These are phyloP conservation scores for Termitomyces sp. DNA, from an alignment of 1,284 basidiomycete species.

Conservation along the genomic window DNA sequence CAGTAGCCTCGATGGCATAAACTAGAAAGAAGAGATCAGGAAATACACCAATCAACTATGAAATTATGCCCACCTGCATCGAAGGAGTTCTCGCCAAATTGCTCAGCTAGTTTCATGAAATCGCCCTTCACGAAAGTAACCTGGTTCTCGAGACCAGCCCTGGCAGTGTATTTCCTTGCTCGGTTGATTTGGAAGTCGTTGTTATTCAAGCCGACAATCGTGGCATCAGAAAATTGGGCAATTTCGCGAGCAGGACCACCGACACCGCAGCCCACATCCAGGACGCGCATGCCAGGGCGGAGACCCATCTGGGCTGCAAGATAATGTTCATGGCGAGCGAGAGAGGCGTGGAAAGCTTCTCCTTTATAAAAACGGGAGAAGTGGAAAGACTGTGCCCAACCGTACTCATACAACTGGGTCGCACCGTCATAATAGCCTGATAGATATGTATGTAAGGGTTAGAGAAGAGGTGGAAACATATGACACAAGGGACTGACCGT, in stretches of 20 bases:
- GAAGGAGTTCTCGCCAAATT: constrained; percentile 92
- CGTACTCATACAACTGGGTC: constrained; percentile 96
- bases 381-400: constrained; percentile 93
- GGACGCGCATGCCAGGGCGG: constrained; percentile 88
- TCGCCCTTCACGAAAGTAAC: constrained; percentile 87
- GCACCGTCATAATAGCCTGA: constrained; percentile 95
- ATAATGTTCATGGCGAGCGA: constrained; percentile 98
- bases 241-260: constrained; percentile 97
- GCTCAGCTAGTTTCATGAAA: constrained; percentile 92
- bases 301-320: constrained; percentile 82
- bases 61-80: constrained; percentile 76
- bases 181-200: constrained; percentile 93
- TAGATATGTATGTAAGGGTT: neutral
- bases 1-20: constrained; percentile 97
- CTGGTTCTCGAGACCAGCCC: constrained; percentile 74
- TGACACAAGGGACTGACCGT: constrained; percentile 52
- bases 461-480: constrained; percentile 1
- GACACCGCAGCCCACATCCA: constrained; percentile 98
- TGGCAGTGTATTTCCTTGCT: constrained; percentile 80
- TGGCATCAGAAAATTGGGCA: constrained; percentile 83
- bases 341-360: constrained; percentile 78
- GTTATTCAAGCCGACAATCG: constrained; percentile 92
- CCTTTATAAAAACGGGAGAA: constrained; percentile 98
- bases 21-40: constrained; percentile 39
- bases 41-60: neutral